A percentile compares a stretch with the other conserved stretches of the same genome.
These are phyloP conservation scores for Boletus barrowsii DNA, from an alignment of 768 basidiomycete genomes.

Conservation along the genomic window DNA sequence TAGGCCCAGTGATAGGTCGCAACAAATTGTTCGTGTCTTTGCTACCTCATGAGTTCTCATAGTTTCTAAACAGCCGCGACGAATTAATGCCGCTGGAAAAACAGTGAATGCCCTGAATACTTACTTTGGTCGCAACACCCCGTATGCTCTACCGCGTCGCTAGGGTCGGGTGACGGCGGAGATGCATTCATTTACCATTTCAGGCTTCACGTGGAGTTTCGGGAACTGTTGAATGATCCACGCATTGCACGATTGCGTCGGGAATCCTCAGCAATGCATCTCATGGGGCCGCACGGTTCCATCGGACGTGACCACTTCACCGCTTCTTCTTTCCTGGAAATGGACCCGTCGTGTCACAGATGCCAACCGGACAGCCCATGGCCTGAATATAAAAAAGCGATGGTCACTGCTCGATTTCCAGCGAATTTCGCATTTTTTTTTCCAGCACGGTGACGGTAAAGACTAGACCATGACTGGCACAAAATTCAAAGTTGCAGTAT, in stretches of 20 bases:
- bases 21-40: neutral
- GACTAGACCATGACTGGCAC: constrained; percentile 8
- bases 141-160: neutral
- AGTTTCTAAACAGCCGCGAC: neutral
- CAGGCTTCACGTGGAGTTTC: neutral
- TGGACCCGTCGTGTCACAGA: neutral
- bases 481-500: constrained; percentile 30
- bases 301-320: constrained; percentile 15
- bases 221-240: neutral
- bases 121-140: too few species aligned
- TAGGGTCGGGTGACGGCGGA: neutral
- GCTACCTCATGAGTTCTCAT: neutral
- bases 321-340: constrained; percentile 5
- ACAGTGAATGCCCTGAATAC: too few species aligned
- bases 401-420: neutral
- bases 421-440: neutral
- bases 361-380: neutral
- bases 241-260: constrained; percentile 24
- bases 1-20: too few species aligned
- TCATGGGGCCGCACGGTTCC: constrained; percentile 16
- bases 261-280: neutral
- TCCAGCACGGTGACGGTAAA: neutral
- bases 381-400: neutral
- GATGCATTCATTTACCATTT: neutral
- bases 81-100: too few species aligned